Evolutionary conservation across 2,329 filamentous ascomycete genomes (phyloP).

Genomic region (Purpureocillium lavendulum): DNA sequence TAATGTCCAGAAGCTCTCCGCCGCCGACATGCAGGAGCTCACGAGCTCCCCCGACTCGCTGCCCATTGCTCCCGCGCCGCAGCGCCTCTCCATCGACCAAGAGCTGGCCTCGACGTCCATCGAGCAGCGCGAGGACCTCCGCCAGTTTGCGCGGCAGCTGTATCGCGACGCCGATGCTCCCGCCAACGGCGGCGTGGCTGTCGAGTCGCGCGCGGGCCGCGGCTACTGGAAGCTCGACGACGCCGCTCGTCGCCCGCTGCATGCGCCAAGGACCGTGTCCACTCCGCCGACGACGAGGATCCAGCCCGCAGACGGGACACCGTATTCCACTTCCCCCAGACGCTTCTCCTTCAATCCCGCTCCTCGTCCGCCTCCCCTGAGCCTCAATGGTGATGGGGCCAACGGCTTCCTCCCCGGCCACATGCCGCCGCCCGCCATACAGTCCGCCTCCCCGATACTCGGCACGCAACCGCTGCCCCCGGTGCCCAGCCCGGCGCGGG

Average conservation of each 20-base stretch:
- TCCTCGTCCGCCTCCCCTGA: conserved; percentile 32
- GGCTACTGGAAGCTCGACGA: conserved; percentile 9
- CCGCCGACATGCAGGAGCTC: conserved; percentile 50
- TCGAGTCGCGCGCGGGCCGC: conserved; percentile 12
- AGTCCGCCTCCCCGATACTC: no score
- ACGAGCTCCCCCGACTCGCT: conserved; percentile 49
- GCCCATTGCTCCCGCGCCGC: conserved; percentile 37
- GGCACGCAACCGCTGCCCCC: conserved; percentile 6
- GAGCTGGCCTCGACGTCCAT: conserved; percentile 21
- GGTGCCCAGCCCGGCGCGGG: conserved; percentile 10
- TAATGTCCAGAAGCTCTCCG: conserved; percentile 45
- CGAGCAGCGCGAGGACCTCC: conserved; percentile 21
- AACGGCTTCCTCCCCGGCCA: conserved; percentile 6
- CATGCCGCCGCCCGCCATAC: conserved; percentile 12
- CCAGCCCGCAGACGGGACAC: conserved; percentile 16
- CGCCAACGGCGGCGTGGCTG: conserved; percentile 12
- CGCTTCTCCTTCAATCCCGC: conserved; percentile 43
- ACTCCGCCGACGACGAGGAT: conserved; percentile 41
- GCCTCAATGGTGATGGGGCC: conserved; percentile 28
- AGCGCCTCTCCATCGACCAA: conserved; percentile 28
- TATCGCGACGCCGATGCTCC: conserved; percentile 9
- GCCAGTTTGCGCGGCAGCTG: conserved; percentile 19
- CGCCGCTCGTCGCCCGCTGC: conserved; percentile 22
- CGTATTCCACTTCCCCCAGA: conserved; percentile 25
- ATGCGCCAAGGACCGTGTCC: conserved; percentile 35